phyloP scores from a whole-genome alignment of 108 stramenopile species.

The Stephanodiscus minutulus region DNA sequence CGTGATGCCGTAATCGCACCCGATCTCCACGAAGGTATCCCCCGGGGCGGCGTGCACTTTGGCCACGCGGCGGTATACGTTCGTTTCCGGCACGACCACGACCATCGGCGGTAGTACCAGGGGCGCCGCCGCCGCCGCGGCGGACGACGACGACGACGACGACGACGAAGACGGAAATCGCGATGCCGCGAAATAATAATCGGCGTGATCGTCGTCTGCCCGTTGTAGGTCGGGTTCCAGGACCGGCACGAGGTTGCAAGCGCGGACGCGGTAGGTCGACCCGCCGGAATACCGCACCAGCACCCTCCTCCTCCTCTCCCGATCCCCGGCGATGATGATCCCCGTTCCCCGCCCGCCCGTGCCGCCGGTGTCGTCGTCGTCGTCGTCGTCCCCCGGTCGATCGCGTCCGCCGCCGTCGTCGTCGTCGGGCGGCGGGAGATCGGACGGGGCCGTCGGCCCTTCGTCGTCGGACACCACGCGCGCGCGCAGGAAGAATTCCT shows the following conservation, averaged over 20 bases:
- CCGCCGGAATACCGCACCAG: slow-evolving; percentile 75
- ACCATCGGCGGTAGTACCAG: slow-evolving; percentile 40
- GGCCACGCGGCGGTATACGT: slow-evolving; percentile 66
- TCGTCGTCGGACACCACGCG: slow-evolving; percentile 50
- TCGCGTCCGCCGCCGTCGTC: no score
- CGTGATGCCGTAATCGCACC: slow-evolving; percentile 75
- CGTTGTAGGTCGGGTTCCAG: slow-evolving; percentile 47
- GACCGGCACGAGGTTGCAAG: slow-evolving; percentile 60
- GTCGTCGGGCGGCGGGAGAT: no score
- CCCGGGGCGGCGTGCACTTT: slow-evolving; percentile 59
- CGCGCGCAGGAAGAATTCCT: slow-evolving; percentile 55
- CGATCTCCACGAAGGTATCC: slow-evolving; percentile 81
- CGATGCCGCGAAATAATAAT: no score
- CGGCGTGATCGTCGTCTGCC: not conserved
- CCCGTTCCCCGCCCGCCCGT: slow-evolving; percentile 2
- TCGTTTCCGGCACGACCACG: slow-evolving; percentile 70
- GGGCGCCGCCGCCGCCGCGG: not conserved
- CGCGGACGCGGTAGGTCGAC: slow-evolving; percentile 69
- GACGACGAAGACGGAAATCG: not conserved
- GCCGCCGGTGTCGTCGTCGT: no score
- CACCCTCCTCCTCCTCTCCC: slow-evolving; percentile 50
- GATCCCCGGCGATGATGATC: not conserved
- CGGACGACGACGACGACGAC: not conserved
- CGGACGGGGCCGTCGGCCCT: no score
- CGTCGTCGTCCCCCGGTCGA: no score